phyloP scores from a whole-genome alignment of 768 basidiomycete species.

The Rhizopogon sp. region DNA sequence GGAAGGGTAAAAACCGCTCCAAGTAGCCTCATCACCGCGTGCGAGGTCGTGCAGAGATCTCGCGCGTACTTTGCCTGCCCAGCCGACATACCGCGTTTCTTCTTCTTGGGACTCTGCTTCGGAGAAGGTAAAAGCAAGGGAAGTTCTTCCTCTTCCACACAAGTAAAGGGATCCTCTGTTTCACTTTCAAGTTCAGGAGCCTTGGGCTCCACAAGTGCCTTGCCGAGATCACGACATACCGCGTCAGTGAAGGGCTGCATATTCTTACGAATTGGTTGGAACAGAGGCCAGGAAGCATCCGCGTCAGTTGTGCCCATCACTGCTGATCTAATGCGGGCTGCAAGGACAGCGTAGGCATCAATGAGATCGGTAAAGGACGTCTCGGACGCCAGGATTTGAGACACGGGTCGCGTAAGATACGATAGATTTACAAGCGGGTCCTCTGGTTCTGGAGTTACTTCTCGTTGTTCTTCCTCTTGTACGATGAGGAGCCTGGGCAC shows the following conservation, averaged over 20 bases:
- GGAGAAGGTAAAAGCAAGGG: slow-evolving; percentile 57
- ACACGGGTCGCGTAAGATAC: slow-evolving; percentile 65
- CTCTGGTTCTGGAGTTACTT: slow-evolving; percentile 72
- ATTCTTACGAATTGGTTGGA: slow-evolving; percentile 62
- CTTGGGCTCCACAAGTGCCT: slow-evolving; percentile 58
- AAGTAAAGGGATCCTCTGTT: slow-evolving; percentile 6
- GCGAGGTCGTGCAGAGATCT: slow-evolving; percentile 70
- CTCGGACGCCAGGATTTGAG: slow-evolving; percentile 47
- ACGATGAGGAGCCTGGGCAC: slow-evolving; percentile 27
- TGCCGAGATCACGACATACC: slow-evolving; percentile 63
- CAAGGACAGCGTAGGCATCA: slow-evolving; percentile 69
- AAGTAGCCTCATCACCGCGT: slow-evolving; percentile 66
- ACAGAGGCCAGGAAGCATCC: slow-evolving; percentile 65
- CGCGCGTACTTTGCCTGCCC: slow-evolving; percentile 76
- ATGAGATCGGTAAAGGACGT: slow-evolving; percentile 54
- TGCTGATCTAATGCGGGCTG: slow-evolving; percentile 52
- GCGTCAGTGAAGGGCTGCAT: slow-evolving; percentile 46
- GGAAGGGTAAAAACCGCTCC: slow-evolving; percentile 55
- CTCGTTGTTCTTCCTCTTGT: slow-evolving; percentile 44
- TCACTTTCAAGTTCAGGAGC: slow-evolving; percentile 18
- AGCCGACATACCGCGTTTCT: slow-evolving; percentile 66
- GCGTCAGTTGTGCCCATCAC: slow-evolving; percentile 41
- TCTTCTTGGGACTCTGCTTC: slow-evolving; percentile 57
- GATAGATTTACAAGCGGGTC: slow-evolving; percentile 57
- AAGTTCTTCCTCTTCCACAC: slow-evolving; percentile 21